Percentiles rank a stretch among this genome's conserved stretches.
phyloP scores from a whole-genome alignment of 345 rosid genomes.

The Rhodomyrtus tomentosa region DNA sequence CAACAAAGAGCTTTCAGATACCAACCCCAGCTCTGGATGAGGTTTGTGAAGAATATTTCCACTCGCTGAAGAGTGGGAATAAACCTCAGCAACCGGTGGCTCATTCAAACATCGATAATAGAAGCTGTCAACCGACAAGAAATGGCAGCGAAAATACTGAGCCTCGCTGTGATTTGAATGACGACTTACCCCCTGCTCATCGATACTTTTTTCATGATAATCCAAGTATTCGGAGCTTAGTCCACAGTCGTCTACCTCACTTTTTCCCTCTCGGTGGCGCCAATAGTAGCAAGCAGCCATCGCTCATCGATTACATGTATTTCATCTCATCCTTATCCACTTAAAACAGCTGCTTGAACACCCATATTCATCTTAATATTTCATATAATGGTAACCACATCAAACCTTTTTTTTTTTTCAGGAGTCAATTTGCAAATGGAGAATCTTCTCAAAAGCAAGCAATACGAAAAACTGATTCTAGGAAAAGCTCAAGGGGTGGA shows the following conservation, averaged over 20 bases:
- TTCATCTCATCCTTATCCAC: not conserved
- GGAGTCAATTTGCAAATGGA: conserved; percentile 64
- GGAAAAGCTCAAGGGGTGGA: conserved; percentile 30
- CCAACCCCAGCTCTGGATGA: conserved; percentile 80
- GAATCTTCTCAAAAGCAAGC: conserved; percentile 32
- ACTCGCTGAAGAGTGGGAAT: conserved; percentile 26
- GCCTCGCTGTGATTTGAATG: conserved; percentile 19
- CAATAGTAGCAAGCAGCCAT: conserved; percentile 17
- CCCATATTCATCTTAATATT: not conserved
- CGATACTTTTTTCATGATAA: conserved; percentile 66
- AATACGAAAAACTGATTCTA: conserved; percentile 8
- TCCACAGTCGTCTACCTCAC: conserved; percentile 51
- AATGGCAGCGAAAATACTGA: conserved; percentile 11
- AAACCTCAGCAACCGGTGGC: conserved; percentile 13
- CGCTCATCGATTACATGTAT: conserved; percentile 59
- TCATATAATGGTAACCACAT: not conserved
- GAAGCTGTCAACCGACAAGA: not conserved
- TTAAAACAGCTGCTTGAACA: not conserved
- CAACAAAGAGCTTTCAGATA: conserved; percentile 23
- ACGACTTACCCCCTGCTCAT: conserved; percentile 61
- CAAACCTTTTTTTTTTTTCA: conserved; percentile 5
- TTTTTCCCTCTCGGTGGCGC: conserved; percentile 44
- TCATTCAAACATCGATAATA: conserved; percentile 3
- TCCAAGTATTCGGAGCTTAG: conserved; percentile 51
- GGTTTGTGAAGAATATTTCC: conserved; percentile 68